Evolutionary conservation across 2,329 filamentous ascomycete genomes (phyloP), one percentile per base, ranked within the genome.

Genomic region (Blumeria hordei): DNA sequence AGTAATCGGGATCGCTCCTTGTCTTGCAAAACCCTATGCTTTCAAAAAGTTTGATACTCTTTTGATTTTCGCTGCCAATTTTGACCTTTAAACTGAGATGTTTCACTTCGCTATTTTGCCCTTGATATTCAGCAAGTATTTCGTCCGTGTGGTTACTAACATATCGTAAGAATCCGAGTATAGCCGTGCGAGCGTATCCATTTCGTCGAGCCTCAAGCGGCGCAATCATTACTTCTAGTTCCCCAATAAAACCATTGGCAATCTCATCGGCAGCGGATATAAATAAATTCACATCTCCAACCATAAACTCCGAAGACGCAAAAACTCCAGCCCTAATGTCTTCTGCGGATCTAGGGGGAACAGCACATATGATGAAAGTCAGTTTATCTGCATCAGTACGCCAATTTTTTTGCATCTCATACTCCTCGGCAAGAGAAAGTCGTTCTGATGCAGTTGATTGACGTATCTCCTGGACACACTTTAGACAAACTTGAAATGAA

Each of bases 351-450:
- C 33, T 9, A 9, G 41, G 14, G 35, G 54, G 47, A 37, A 57
- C 59, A 33, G 60, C 55, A 64, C 87, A 94, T 55, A 85, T 68
- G 65, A 96, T 94, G 62, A 95, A 96, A 0, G 90, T 96, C 58
- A 96, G 68, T 69, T 96, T 96, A 68, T 96, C 88, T 32, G 70
- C 68, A 44, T 92, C 85, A 18, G 70, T 70, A 39, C 88, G 80
- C 90, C 90, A 96, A 59, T 80, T 86, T n/a, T 70, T 69, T 67
- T 95, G 90, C 80, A 95, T 96, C 53, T 78, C 76, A 67, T 92
- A 87, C 71, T 96, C 90, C 64, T 94, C 83, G 0, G 78, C 72
- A 0, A 95, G 71, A 0, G 76, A 80, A 53, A 96, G 74, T 0
- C 82, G 85, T 59, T 95, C 88, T 0, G 88, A 95, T 0, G 90